Evolutionary conservation across 2,329 filamentous ascomycete genomes (phyloP).

Genomic region (Neopestalotiopsis sp.): DNA sequence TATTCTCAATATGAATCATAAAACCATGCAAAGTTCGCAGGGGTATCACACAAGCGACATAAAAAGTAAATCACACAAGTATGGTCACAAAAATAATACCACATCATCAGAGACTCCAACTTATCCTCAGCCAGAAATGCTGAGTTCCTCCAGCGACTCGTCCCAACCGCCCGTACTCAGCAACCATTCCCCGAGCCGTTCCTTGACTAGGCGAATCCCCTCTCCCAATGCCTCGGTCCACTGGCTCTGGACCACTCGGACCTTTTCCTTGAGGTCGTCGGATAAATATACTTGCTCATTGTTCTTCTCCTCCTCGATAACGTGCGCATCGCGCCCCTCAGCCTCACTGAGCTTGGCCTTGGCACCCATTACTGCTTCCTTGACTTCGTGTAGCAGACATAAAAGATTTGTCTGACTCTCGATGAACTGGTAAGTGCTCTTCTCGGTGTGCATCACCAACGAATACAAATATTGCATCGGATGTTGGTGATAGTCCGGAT

Average conservation of each 20-base stretch:
- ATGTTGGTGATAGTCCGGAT: slow-evolving; percentile 77
- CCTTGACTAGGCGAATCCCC: slow-evolving; percentile 74
- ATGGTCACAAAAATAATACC: background rate
- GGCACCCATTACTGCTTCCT: slow-evolving; percentile 71
- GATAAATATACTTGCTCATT: slow-evolving; percentile 76
- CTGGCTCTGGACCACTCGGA: slow-evolving; percentile 86
- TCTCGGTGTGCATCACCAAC: slow-evolving; percentile 84
- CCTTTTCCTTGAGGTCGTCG: slow-evolving; percentile 90
- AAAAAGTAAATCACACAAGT: background rate
- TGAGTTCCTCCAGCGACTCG: slow-evolving; percentile 68
- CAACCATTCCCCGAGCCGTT: slow-evolving; percentile 75
- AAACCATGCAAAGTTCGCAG: background rate
- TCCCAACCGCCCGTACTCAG: slow-evolving; percentile 87
- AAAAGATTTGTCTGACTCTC: slow-evolving; percentile 91
- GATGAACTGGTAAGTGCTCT: slow-evolving; percentile 95
- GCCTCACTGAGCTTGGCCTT: slow-evolving; percentile 69
- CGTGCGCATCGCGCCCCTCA: slow-evolving; percentile 54
- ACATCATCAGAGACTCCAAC: background rate
- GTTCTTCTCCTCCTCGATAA: slow-evolving; percentile 61
- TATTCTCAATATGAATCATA: background rate
- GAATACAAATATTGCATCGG: slow-evolving; percentile 91
- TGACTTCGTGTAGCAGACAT: slow-evolving; percentile 89
- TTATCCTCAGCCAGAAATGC: slow-evolving; percentile 49
- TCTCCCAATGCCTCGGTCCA: slow-evolving; percentile 88
- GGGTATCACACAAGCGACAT: background rate